A percentile compares a stretch with the other conserved stretches of the same genome.
These are phyloP conservation scores for Aquilaria malaccensis DNA, from an alignment of 345 rosid genomes.

Conservation along the genomic window DNA sequence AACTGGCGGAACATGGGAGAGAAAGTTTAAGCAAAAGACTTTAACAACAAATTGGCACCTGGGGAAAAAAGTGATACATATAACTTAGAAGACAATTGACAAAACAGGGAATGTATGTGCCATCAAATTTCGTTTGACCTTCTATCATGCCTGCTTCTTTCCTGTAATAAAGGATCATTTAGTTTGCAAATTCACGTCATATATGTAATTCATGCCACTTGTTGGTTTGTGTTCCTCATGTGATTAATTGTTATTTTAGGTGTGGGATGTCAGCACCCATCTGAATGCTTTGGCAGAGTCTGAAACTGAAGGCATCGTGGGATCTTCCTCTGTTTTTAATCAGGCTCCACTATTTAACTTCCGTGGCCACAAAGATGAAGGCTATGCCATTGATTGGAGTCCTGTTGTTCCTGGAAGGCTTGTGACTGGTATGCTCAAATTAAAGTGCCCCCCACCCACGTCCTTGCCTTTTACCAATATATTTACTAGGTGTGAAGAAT, in stretches of 20 bases:
- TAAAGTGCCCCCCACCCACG: neutral
- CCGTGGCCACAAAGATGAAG: slow-evolving; percentile 90
- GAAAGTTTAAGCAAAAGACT: no score
- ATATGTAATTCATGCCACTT: no score
- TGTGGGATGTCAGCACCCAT: slow-evolving; percentile 87
- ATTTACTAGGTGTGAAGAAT: no score
- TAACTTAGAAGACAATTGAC: neutral
- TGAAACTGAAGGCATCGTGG: slow-evolving; percentile 50
- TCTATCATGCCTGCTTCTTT: no score
- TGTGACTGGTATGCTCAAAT: slow-evolving; percentile 50
- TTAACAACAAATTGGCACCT: no score
- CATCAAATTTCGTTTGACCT: no score
- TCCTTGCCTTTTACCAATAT: neutral
- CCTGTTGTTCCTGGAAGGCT: slow-evolving; percentile 79
- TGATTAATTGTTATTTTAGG: slow-evolving; percentile 29
- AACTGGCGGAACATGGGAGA: no score
- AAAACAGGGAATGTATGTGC: no score
- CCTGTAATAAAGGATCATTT: no score
- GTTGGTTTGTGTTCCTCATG: neutral
- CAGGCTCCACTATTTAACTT: slow-evolving; percentile 75
- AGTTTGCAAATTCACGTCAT: neutral
- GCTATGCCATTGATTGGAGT: slow-evolving; percentile 92
- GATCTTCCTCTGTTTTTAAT: slow-evolving; percentile 53
- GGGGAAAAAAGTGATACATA: no score
- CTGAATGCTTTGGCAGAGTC: slow-evolving; percentile 69